Base-by-base conservation (phyloP, 176 grass and related monocot species). In the Rhynchospora tenuis region DNA sequence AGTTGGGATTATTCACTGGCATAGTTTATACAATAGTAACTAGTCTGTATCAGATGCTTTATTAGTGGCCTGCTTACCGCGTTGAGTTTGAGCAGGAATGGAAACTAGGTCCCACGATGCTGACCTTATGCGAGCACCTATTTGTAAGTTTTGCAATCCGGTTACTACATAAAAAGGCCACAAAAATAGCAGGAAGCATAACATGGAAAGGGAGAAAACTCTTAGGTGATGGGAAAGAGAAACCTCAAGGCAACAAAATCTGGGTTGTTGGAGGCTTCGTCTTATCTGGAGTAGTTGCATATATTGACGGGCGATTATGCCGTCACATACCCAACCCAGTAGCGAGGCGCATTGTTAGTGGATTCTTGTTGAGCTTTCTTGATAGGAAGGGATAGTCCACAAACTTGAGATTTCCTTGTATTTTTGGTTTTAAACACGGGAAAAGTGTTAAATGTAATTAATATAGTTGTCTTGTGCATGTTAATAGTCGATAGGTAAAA, bases 241-340 rank as follows among this genome's bases (percentile, higher is more conserved):
- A 27, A 0, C 54, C 16, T 26, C 90, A 63, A 13, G 84, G 29
- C n/a, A 71, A 66, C 57, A 91, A 79, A 78, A 47, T 93, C 62
- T 89, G 93, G 90, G 84, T 66, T 13, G 86, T 93, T 0, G 88
- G 90, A 4, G 88, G 88, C 67, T 96, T 96, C 0, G 83, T 86
- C 2, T 63, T 87, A 14, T 96, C 93, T 0, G 93, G 93, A 45
- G 68, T 96, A 86, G 85, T 96, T 10, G 90, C 93, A 64, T 93
- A 96, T 16, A 59, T 96, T 0, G 93, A 96, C 19, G 93, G 93
- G 6, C 88, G 89, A 82, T 81, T 96, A 59, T 96, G 90, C 83
- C 84, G 93, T 15, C 82, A 96, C 69, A 93, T 96, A 66, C 93
- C 93, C n/a, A 91, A 96, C 79, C 93, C 93, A 10, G 89, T 93